Percentiles rank a stretch among this genome's conserved stretches.
Conservation (phyloP, 2,329 filamentous ascomycete species). For the Botryotinia convoluta region DNA sequence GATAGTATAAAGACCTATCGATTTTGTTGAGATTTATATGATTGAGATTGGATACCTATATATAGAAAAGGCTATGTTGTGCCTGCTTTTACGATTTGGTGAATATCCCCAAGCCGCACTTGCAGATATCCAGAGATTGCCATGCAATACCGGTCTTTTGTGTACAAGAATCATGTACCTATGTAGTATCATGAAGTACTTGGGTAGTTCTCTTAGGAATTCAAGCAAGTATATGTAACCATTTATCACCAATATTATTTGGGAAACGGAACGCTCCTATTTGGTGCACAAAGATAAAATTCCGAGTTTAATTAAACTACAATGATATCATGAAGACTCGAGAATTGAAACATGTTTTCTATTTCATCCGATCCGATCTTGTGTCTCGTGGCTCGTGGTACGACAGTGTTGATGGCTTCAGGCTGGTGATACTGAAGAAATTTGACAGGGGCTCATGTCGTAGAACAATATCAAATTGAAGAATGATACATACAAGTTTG, state of each 20-base stretch:
- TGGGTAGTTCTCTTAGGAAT: neutral
- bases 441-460: neutral
- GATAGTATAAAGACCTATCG: neutral
- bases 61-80: neutral
- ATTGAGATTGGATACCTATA: neutral
- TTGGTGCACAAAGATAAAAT: neutral
- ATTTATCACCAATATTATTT: neutral
- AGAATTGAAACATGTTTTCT: neutral
- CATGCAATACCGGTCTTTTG: neutral
- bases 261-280: neutral
- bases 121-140: neutral
- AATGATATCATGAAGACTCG: neutral
- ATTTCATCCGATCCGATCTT: neutral
- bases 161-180: neutral
- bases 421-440: neutral
- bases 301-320: neutral
- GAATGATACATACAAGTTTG: neutral
- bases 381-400: neutral
- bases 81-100: neutral
- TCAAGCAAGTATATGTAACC: neutral
- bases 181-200: neutral
- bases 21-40: neutral
- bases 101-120: neutral
- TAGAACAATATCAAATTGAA: neutral
- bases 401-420: neutral